Conservation (phyloP, 2,329 filamentous ascomycete species). For the Diplodia intermedia region DNA sequence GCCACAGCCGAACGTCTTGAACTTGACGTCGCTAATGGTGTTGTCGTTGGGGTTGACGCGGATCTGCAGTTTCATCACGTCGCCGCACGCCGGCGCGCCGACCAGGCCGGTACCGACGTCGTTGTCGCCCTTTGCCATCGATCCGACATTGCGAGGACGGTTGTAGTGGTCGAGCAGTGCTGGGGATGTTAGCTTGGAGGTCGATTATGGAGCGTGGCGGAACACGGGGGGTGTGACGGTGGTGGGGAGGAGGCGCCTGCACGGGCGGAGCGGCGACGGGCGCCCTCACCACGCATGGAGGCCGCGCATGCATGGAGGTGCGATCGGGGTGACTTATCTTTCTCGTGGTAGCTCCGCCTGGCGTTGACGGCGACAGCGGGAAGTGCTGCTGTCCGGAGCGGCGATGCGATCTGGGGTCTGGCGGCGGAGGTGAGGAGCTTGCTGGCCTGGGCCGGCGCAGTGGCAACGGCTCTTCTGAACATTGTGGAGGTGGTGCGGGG, state of each 20-base stretch:
- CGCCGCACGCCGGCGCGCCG: constrained; percentile 86
- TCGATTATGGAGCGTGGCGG: background rate
- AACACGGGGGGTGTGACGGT: background rate
- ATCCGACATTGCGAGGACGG: constrained; percentile 78
- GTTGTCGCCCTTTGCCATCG: constrained; percentile 76
- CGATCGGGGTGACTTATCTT: constrained; percentile 59
- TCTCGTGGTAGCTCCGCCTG: constrained; percentile 68
- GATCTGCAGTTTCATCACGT: constrained; percentile 95
- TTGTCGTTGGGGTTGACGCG: constrained; percentile 87
- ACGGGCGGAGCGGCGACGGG: background rate
- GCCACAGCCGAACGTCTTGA: constrained; percentile 97
- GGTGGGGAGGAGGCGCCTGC: constrained; percentile 9
- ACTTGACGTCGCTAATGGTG: constrained; percentile 92
- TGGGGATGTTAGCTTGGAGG: constrained; percentile 49
- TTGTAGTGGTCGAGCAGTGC: constrained; percentile 80
- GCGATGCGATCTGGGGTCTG: constrained; percentile 57
- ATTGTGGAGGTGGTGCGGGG: constrained; percentile 49
- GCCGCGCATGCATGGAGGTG: background rate
- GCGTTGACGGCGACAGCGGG: constrained; percentile 49
- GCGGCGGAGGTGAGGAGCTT: constrained; percentile 57
- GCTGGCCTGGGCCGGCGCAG: constrained; percentile 61
- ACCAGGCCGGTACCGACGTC: constrained; percentile 93
- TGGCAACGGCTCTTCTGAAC: constrained; percentile 64
- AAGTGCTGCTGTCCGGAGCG: constrained; percentile 51
- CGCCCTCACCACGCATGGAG: constrained; percentile 1